phyloP scores from a whole-genome alignment of 73 alveolate species.

The Blepharisma stoltei region DNA sequence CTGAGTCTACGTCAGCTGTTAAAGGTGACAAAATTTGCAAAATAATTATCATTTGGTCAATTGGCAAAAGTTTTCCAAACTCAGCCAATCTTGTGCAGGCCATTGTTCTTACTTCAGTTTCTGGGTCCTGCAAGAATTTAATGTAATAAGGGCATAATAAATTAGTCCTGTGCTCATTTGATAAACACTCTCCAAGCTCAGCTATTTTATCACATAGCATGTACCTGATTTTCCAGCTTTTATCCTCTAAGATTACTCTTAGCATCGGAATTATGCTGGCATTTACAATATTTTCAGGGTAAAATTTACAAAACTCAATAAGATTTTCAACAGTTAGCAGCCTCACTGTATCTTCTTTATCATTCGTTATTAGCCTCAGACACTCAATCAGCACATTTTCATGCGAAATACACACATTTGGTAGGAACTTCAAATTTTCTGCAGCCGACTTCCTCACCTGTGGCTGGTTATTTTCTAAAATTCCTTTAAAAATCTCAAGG shows the following conservation, averaged over 20 bases:
- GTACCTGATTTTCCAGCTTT: constrained; percentile 67
- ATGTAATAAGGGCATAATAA: constrained; percentile 41
- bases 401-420: constrained; percentile 26
- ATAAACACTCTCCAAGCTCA: constrained; percentile 48
- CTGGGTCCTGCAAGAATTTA: constrained; percentile 50
- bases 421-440: constrained; percentile 40
- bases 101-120: constrained; percentile 69
- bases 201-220: constrained; percentile 54
- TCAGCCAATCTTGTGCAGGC: constrained; percentile 51
- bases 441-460: constrained; percentile 68
- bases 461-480: constrained; percentile 33
- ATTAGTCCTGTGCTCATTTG: constrained; percentile 39
- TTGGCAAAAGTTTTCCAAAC: constrained; percentile 45
- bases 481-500: constrained; percentile 45
- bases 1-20: constrained; percentile 60
- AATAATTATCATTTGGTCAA: constrained; percentile 48
- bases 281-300: constrained; percentile 41
- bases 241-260: constrained; percentile 58
- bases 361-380: constrained; percentile 48
- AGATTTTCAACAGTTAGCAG: constrained; percentile 61
- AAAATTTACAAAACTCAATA: constrained; percentile 39
- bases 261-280: constrained; percentile 51
- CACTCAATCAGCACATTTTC: constrained; percentile 46
- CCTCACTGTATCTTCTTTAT: constrained; percentile 62
- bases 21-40: constrained; percentile 65